A percentile compares a stretch with the other conserved stretches of the same genome.
These are phyloP conservation scores for Podospora fimiseda DNA, from an alignment of 495 filamentous ascomycete species.

Conservation along the genomic window DNA sequence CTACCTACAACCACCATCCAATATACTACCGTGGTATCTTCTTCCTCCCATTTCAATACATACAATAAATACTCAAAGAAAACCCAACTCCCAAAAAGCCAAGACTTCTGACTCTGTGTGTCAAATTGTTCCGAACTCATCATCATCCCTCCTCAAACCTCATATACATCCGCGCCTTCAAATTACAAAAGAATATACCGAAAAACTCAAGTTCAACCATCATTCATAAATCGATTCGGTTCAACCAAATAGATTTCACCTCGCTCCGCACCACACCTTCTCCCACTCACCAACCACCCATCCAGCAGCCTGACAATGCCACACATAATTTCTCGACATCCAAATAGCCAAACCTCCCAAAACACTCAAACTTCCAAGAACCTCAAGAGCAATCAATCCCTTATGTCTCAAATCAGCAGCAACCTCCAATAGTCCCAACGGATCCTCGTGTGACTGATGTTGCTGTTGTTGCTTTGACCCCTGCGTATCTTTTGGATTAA, in stretches of 20 bases:
- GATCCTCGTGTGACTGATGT: constrained; percentile 52
- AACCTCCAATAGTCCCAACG: constrained; percentile 66
- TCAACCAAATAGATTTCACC: not conserved
- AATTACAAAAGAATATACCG: no score
- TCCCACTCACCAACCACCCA: constrained; percentile 27
- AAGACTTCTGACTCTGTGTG: no score
- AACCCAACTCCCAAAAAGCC: no score
- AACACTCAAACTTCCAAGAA: constrained; percentile 69
- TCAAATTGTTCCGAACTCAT: no score
- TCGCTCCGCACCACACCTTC: constrained; percentile 19
- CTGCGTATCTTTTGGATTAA: not conserved
- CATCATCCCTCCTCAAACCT: no score
- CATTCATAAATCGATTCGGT: no score
- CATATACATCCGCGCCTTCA: no score
- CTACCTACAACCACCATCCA: no score
- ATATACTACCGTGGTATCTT: no score
- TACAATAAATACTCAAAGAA: no score
- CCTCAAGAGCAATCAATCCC: constrained; percentile 65
- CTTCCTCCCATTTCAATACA: no score
- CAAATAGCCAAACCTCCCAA: constrained; percentile 68
- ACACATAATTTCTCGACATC: constrained; percentile 34
- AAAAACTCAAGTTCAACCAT: no score
- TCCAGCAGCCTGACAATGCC: constrained; percentile 18
- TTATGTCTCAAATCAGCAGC: constrained; percentile 59
- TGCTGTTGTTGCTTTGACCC: constrained; percentile 19